phyloP scores from a whole-genome alignment of 1,284 basidiomycete genomes.

The Boletus smithii region DNA sequence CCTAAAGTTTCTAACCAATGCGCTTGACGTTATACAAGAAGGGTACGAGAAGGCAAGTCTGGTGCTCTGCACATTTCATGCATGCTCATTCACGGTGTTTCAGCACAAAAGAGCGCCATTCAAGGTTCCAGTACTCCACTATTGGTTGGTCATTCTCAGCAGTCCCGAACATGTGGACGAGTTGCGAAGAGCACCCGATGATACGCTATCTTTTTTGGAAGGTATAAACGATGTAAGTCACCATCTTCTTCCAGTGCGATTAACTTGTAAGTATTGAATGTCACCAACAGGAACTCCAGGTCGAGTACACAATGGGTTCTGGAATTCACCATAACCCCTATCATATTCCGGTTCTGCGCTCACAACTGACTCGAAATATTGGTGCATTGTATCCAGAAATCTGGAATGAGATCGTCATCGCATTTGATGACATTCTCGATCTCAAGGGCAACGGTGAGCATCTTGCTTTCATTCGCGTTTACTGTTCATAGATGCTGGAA shows the following conservation, averaged over 20 bases:
- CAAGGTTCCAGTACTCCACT: conserved; percentile 39
- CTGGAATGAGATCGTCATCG: conserved; percentile 32
- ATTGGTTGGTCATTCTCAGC: conserved; percentile 43
- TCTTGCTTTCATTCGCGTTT: not conserved
- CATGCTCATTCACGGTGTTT: not conserved
- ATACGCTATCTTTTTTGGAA: conserved; percentile 15
- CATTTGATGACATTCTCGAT: conserved; percentile 29
- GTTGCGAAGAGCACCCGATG: conserved; percentile 39
- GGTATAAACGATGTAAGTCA: conserved; percentile 8
- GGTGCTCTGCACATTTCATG: not conserved
- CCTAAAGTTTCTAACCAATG: conserved; percentile 8
- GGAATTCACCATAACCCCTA: conserved; percentile 27
- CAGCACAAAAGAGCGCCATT: conserved; percentile 16
- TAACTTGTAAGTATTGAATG: too few species aligned
- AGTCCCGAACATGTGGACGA: conserved; percentile 41
- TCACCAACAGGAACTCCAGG: not conserved
- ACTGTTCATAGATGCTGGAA: not conserved
- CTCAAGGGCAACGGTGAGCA: conserved; percentile 19
- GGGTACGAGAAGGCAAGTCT: conserved; percentile 15
- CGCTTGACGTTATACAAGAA: conserved; percentile 12
- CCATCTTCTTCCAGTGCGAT: not conserved
- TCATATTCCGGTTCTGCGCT: conserved; percentile 25
- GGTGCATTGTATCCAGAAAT: conserved; percentile 26
- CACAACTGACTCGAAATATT: conserved; percentile 34
- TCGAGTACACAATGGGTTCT: conserved; percentile 22